Percentiles rank a stretch among this genome's conserved stretches.
Evolutionary conservation across 2,329 filamentous ascomycete species (phyloP).

Genomic region (Paecilomyces sp.): DNA sequence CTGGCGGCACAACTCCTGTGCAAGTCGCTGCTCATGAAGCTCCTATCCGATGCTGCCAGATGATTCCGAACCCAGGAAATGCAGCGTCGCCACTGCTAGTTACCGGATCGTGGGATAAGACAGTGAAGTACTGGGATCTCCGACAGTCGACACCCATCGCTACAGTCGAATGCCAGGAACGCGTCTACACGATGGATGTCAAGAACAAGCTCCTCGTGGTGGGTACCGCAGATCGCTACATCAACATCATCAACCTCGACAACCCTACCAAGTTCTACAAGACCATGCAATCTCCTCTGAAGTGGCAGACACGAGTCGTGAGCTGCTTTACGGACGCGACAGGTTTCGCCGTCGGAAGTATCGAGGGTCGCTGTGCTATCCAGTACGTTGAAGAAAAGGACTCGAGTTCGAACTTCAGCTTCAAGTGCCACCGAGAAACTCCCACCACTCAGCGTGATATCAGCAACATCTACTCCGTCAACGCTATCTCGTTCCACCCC

Average conservation of each 20-base stretch:
- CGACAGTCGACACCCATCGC: conserved; percentile 42
- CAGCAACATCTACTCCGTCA: conserved; percentile 89
- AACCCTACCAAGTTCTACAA: conserved; percentile 92
- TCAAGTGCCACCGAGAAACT: conserved; percentile 93
- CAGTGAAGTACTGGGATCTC: conserved; percentile 52
- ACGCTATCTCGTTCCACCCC: conserved; percentile 96
- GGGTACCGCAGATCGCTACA: conserved; percentile 89
- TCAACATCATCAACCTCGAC: conserved; percentile 88
- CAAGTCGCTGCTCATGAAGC: conserved; percentile 81
- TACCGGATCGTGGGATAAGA: conserved; percentile 64
- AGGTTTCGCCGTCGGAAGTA: conserved; percentile 91
- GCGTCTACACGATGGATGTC: conserved; percentile 81
- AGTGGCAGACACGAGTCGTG: conserved; percentile 95
- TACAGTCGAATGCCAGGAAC: conserved; percentile 43
- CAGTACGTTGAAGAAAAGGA: conserved; percentile 98
- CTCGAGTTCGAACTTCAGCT: conserved; percentile 85
- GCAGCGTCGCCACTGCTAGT: conserved; percentile 66
- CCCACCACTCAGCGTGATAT: conserved; percentile 57
- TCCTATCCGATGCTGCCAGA: conserved; percentile 70
- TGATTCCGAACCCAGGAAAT: conserved; percentile 57
- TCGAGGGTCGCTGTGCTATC: conserved; percentile 94
- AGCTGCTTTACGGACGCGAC: conserved; percentile 89
- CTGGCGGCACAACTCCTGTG: conserved; percentile 46
- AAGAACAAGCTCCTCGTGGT: conserved; percentile 82
- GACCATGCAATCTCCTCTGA: conserved; percentile 88